Evolutionary conservation across 164 flowering plant species (phyloP), one percentile per base, ranked within the genome.

Genomic region (Nelumbo lutea): DNA sequence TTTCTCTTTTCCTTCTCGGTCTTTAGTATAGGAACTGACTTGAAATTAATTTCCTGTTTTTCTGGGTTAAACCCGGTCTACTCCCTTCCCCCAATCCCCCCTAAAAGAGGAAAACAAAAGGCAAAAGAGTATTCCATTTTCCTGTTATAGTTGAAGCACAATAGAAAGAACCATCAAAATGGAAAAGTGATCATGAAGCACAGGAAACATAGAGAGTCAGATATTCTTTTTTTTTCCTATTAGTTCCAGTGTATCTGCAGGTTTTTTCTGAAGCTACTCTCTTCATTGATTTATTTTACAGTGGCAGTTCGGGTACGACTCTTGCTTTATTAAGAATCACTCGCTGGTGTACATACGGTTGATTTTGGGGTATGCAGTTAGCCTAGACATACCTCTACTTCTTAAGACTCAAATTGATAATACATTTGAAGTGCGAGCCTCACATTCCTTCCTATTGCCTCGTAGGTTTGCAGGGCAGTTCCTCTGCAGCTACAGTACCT

Each of bases 261-360:
- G 43, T 38, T 69, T 60, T 43, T 42, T 42, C 55, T 75, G 64
- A 67, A 52, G 39, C 41, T 42, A 64, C 59, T 60, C 13, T 62
- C 59, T 63, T 47, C 53, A 58, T 71, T 66, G 51, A 27, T 61
- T 47, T 62, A 43, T 9, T 67, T 67, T 79, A 60, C 90, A 91
- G 98, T 95, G 98, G 98, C 98, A 95, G 59, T 92, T 95, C 69
- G 99, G 99, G 39, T 95, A 92, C 60, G 70, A 80, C 70, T 95
- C 99, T 42, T 95, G 99, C 91, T 95, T 90, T 73, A 87, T 95
- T 62, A 80, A 75, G 71, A 86, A 87, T 68, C 99, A 95, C 70
- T 63, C 71, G 44, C 81, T 92, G 57, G 97, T 95, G 11, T 95
- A 95, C 81, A 53, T 83, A 59, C 90, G 99, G 41, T 84, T 92